Evolutionary conservation across 2,329 filamentous ascomycete genomes (phyloP).

Genomic region (Diaporthe helianthi): DNA sequence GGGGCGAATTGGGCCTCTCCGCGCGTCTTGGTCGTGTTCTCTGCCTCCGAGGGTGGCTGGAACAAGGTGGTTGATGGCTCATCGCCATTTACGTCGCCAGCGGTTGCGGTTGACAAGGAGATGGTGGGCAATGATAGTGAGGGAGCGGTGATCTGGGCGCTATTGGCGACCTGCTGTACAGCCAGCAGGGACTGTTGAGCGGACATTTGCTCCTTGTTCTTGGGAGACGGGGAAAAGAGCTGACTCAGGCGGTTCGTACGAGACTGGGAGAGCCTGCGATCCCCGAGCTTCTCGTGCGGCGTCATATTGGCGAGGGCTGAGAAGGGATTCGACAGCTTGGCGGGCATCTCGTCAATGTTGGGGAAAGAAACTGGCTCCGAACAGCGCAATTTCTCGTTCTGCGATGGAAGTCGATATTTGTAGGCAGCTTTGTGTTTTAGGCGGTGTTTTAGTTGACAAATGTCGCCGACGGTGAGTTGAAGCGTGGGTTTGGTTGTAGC

Average conservation of each 20-base stretch:
- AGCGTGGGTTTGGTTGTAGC: too few relatives aligned
- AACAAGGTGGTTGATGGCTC: conserved; percentile 81
- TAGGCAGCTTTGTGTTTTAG: too few relatives aligned
- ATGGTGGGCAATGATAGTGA: conserved; percentile 87
- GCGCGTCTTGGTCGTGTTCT: conserved; percentile 76
- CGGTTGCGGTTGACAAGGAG: conserved; percentile 85
- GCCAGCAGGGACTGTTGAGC: conserved; percentile 73
- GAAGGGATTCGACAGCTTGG: conserved; percentile 65
- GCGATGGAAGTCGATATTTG: not conserved
- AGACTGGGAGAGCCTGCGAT: conserved; percentile 66
- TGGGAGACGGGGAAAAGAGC: conserved; percentile 83
- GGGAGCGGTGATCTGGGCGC: conserved; percentile 72
- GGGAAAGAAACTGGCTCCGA: not conserved
- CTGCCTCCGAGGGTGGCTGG: conserved; percentile 84
- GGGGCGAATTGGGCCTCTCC: conserved; percentile 93
- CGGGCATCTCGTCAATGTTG: conserved; percentile 58
- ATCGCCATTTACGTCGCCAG: conserved; percentile 75
- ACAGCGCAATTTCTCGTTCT: not conserved
- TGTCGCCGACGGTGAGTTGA: too few relatives aligned
- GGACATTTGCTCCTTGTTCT: conserved; percentile 71
- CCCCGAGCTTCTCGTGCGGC: conserved; percentile 56
- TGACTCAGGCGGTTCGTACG: conserved; percentile 81
- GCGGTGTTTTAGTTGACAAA: not conserved
- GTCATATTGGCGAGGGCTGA: conserved; percentile 56
- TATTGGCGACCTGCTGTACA: conserved; percentile 65